These are phyloP conservation scores for Gleditsia sinensis DNA, from an alignment of 306 rosid genomes.

Conservation along the genomic window DNA sequence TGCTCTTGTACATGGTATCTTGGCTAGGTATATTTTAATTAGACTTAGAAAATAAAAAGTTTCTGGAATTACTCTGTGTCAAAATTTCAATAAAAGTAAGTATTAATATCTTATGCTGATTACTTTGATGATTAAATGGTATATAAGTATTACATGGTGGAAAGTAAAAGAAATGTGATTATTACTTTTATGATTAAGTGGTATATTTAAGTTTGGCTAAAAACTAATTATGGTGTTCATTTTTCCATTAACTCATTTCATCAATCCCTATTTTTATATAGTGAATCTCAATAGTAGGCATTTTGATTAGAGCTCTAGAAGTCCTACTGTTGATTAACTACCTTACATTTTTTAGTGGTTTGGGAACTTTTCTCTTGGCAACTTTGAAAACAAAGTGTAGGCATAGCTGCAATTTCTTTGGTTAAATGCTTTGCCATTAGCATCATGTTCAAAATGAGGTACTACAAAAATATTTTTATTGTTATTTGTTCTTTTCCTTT, in stretches of 20 bases:
- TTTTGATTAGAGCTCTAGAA: neutral
- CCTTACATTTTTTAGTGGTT: neutral
- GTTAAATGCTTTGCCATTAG: neutral
- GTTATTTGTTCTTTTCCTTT: neutral
- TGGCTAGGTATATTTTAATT: too few relatives aligned
- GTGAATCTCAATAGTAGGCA: neutral
- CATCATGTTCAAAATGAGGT: too few relatives aligned
- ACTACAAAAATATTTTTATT: neutral
- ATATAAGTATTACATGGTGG: too few relatives aligned
- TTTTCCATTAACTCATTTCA: neutral
- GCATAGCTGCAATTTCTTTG: neutral
- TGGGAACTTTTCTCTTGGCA: neutral
- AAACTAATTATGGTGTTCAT: neutral
- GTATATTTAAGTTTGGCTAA: neutral
- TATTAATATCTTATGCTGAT: too few relatives aligned
- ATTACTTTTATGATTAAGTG: constrained; percentile 1
- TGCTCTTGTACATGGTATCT: too few relatives aligned
- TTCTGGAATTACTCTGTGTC: too few relatives aligned
- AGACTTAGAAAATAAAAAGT: too few relatives aligned
- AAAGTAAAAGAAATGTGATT: neutral
- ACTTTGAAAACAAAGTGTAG: neutral
- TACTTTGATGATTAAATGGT: too few relatives aligned
- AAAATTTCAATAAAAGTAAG: too few relatives aligned
- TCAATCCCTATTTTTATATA: neutral
- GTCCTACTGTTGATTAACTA: neutral